Evolutionary conservation across 495 filamentous ascomycete species (phyloP), one percentile per base, ranked within the genome.

Genomic region (Elaphomyces granulatus): DNA sequence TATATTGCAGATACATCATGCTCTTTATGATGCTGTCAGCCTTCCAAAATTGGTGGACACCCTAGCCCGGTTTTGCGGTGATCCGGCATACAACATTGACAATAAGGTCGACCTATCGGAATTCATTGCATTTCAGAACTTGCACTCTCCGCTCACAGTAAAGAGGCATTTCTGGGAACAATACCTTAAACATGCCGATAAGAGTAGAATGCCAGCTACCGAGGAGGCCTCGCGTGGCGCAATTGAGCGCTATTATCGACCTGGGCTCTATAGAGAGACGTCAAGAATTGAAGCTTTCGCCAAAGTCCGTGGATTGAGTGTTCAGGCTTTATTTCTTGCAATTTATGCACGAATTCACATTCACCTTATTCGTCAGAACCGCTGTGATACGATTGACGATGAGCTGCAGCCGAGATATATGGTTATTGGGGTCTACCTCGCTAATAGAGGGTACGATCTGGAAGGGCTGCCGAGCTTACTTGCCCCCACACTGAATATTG

Each of bases 1-100:
- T 23, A 42, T 40, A 32, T 41, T 61, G 33, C 55, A 55, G n/a
- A 54, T 62, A 14, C 58, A 62, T 37, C 58, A 62, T 38, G 58
- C 56, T 14, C 48, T 62, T 16, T 62, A 62, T 32, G 58, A 62
- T 36, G 58, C 52, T 14, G 42, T 60, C 19, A 53, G 52, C 38
- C 48, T 62, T 12, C 52, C 56, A 12, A 32, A 18, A 21, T 53
- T 60, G 4, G 42, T 60, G 17, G 38, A 55, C 7, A 20, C 41
- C 34, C 44, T 60, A 33, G 38, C 42, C 10, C 17, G 36, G 3
- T 20, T 57, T 8, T 62, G 49, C 43, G 36, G 20, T 18, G 20
- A 35, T 1, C 20, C 34, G 40, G 28, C 45, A 30, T 32, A 38
- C 14, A 32, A 36, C 28, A 32, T 32, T 19, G 18, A 36, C 10